These are phyloP conservation scores for Leccinum ponderosum DNA, from an alignment of 1,284 basidiomycete species.

Conservation along the genomic window DNA sequence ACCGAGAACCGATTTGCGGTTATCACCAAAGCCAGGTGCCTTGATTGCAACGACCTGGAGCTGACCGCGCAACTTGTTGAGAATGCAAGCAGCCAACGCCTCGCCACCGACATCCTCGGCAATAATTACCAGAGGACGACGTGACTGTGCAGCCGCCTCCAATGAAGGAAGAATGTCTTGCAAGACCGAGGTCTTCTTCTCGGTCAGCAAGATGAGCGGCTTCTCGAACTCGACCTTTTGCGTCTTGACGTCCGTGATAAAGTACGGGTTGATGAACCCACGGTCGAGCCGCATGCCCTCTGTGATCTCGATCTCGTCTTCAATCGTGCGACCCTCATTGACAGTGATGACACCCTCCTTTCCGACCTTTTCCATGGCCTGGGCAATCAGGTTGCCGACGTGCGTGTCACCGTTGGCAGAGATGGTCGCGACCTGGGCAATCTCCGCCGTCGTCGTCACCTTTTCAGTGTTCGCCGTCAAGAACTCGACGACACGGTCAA, in stretches of 20 bases:
- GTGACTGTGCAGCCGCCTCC: conserved; percentile 88
- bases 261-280: conserved; percentile 98
- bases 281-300: conserved; percentile 99
- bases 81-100: conserved; percentile 94
- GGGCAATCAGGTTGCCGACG: conserved; percentile 94
- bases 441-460: conserved; percentile 97
- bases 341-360: conserved; percentile 99
- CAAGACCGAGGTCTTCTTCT: conserved; percentile 97
- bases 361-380: conserved; percentile 99
- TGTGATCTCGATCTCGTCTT: conserved; percentile 99
- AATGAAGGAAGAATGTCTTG: conserved; percentile 96
- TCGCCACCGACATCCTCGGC: conserved; percentile 98
- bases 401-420: conserved; percentile 97
- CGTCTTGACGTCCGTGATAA: conserved; percentile 97
- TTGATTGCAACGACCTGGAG: conserved; percentile 93
- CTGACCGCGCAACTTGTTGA: conserved; percentile 98
- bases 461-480: conserved; percentile 89
- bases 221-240: conserved; percentile 99
- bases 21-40: conserved; percentile 98
- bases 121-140: conserved; percentile 93
- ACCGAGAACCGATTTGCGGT: conserved; percentile 97
- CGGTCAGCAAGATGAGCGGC: conserved; percentile 89
- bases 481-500: conserved; percentile 93
- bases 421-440: conserved; percentile 98
- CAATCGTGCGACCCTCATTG: conserved; percentile 97